Evolutionary conservation across 768 basidiomycete species (phyloP).

Genomic region (Coprinopsis sp.): DNA sequence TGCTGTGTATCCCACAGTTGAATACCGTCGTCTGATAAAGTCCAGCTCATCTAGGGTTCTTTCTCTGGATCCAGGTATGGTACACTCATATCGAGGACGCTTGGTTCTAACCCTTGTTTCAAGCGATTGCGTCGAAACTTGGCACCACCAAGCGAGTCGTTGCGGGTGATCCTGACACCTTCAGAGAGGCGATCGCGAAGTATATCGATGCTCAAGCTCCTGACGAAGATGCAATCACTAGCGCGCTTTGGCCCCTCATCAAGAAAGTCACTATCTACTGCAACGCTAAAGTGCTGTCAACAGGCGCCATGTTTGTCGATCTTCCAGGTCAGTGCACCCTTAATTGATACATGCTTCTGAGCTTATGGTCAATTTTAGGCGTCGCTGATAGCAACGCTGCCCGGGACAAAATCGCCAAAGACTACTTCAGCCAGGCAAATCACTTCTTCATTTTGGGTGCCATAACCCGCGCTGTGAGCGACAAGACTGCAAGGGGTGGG

Average conservation of each 20-base stretch:
- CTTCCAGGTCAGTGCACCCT: too few relatives aligned
- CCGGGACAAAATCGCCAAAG: constrained; percentile 40
- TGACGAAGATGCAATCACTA: background rate
- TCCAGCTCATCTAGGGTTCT: background rate
- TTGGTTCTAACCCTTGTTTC: background rate
- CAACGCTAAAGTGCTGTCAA: background rate
- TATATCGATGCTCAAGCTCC: background rate
- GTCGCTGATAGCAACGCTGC: constrained; percentile 18
- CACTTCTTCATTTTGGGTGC: constrained; percentile 46
- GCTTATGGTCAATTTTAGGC: background rate
- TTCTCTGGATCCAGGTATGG: background rate
- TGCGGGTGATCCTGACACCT: background rate
- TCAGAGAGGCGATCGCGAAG: background rate
- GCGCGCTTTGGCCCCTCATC: background rate
- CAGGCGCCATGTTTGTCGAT: background rate
- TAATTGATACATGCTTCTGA: too few relatives aligned
- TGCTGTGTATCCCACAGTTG: background rate
- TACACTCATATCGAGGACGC: background rate
- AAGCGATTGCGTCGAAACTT: background rate
- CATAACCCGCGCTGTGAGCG: constrained; percentile 43
- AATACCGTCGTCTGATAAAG: background rate
- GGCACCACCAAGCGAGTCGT: background rate
- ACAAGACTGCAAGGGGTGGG: constrained; percentile 40
- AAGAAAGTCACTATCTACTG: background rate
- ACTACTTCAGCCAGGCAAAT: constrained; percentile 45